Evolutionary conservation across 1,284 basidiomycete species (phyloP).

Genomic region (Trametes sp.): DNA sequence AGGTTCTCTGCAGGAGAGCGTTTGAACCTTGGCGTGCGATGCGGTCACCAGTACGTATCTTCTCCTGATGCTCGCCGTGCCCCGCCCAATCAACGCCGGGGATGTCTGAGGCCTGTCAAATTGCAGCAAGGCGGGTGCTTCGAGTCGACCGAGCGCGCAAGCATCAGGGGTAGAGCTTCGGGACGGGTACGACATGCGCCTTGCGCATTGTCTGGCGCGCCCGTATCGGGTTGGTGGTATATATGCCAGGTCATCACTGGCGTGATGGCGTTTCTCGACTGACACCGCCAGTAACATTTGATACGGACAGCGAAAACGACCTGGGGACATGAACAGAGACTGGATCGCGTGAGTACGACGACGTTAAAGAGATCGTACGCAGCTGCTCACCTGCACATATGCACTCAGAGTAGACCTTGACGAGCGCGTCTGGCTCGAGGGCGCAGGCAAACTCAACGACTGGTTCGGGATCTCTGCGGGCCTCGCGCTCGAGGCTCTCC

Average conservation of each 20-base stretch:
- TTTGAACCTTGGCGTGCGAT: background rate
- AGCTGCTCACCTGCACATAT: background rate
- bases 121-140: background rate
- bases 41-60: constrained; percentile 21
- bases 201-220: background rate
- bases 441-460: constrained; percentile 7
- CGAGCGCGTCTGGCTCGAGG: constrained; percentile 15
- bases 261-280: background rate
- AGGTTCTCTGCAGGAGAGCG: constrained; percentile 1
- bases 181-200: constrained; percentile 1
- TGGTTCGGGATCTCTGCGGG: background rate
- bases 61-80: background rate
- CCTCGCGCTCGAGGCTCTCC: constrained; percentile 8
- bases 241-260: background rate
- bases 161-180: background rate
- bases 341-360: constrained; percentile 18
- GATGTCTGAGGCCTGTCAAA: background rate
- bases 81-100: background rate
- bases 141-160: background rate
- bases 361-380: no score
- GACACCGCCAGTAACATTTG: background rate
- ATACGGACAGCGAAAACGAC: background rate
- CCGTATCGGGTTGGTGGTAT: background rate
- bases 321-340: constrained; percentile 8
- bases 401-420: constrained; percentile 19